These are phyloP conservation scores for Calonectria multiphialidica DNA, from an alignment of 2,329 filamentous ascomycete species.

Conservation along the genomic window DNA sequence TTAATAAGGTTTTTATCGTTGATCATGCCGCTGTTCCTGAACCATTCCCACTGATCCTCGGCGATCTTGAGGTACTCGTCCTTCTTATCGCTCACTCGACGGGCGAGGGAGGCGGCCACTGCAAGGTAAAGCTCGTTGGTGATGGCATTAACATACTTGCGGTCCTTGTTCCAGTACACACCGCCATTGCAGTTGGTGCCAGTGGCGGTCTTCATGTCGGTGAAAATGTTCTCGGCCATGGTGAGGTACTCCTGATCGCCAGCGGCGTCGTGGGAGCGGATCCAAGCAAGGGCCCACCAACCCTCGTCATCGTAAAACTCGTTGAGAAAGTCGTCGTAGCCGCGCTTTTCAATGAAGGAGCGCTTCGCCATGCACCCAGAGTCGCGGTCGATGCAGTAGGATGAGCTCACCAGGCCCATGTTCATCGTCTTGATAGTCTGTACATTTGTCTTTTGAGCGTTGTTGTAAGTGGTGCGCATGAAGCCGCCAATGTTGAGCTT, in stretches of 20 bases:
- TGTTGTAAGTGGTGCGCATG: slow-evolving; percentile 59
- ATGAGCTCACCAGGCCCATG: slow-evolving; percentile 52
- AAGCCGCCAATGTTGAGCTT: slow-evolving; percentile 53
- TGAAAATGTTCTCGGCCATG: slow-evolving; percentile 65
- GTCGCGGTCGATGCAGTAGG: slow-evolving; percentile 49
- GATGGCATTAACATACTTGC: slow-evolving; percentile 65
- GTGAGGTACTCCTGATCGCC: slow-evolving; percentile 64
- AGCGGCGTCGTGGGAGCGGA: slow-evolving; percentile 68
- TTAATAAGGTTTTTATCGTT: slow-evolving; percentile 64
- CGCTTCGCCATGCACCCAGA: slow-evolving; percentile 48
- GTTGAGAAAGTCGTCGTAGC: slow-evolving; percentile 59
- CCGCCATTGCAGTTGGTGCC: slow-evolving; percentile 64
- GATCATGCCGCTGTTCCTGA: slow-evolving; percentile 63
- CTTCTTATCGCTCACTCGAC: slow-evolving; percentile 55
- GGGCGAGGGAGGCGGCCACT: slow-evolving; percentile 65
- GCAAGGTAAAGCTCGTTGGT: slow-evolving; percentile 70
- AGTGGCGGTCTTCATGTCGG: slow-evolving; percentile 65
- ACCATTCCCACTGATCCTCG: slow-evolving; percentile 65
- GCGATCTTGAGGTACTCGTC: slow-evolving; percentile 62
- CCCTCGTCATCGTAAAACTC: slow-evolving; percentile 71
- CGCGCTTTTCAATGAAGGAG: slow-evolving; percentile 48
- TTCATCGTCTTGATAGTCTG: slow-evolving; percentile 53
- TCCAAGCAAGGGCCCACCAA: slow-evolving; percentile 74
- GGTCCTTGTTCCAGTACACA: slow-evolving; percentile 68
- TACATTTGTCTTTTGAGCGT: slow-evolving; percentile 57